Base-by-base conservation (phyloP, 2,329 filamentous ascomycete genomes). In the Epichloe elymi region DNA sequence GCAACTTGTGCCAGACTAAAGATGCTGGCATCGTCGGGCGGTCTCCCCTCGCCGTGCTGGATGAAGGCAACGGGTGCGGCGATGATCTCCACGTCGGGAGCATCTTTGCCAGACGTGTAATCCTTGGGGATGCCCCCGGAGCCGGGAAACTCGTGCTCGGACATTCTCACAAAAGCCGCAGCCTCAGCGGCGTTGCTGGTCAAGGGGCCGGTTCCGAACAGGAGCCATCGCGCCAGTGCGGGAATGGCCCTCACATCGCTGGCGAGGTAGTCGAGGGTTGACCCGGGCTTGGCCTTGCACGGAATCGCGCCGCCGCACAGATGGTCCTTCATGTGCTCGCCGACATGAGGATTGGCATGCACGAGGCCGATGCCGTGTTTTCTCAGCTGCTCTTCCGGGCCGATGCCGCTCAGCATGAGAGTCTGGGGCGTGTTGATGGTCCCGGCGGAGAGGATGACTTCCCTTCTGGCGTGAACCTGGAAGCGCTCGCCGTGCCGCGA, bases 341-440 rank as follows among this genome's bases (percentile, higher is more conserved):
- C 82, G 12, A 86, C 80, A 41, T 79, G 80, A 0, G 79, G 79
- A 2, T 80, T 70, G 58, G 84, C 71, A 2, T 68, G 64, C 37
- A 81, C 59, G 5, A 79, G 68, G 20, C 39, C 7, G 36, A 53
- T 50, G 12, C 48, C 48, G 33, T 53, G 51, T 39, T 36, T 45
- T 26, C 36, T 35, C 30, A 53, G 44, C 14, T 53, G 40, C 19
- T 45, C 48, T 5, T 43, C 48, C 4, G 51, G 51, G 5, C 48
- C 48, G 12, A 53, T 53, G 14, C 48, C 51, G 15, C 51, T 53
- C 7, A 53, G 40, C 48, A 51, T 48, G 26, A 51, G 44, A 4
- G 30, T 50, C 40, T 51, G 48, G 3, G 48, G 51, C 6, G 51
- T 53, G 48, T 51, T 53, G 20, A 53, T 19, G 11, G 51, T 36